These are phyloP conservation scores for Spergularia marina DNA, from an alignment of 148 eudicot species.

Conservation along the genomic window DNA sequence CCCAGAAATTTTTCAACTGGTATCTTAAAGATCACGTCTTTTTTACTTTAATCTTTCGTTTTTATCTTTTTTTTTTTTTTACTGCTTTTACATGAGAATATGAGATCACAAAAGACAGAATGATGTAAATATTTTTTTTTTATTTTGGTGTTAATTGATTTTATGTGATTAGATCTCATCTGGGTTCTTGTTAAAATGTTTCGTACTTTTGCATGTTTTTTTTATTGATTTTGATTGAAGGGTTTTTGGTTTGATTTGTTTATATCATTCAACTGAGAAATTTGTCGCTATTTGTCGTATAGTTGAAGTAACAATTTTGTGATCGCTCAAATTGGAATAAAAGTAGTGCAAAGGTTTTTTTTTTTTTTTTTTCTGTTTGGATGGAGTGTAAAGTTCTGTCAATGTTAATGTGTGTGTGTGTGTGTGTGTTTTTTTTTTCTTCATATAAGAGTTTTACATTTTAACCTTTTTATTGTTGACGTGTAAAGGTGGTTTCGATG, in stretches of 20 bases:
- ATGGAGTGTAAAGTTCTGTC: no score
- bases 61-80: neutral
- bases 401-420: no score
- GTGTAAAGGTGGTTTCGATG: no score
- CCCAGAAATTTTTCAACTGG: constrained; percentile 65
- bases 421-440: no score
- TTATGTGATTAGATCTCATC: constrained; percentile 14
- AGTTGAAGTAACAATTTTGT: no score
- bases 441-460: no score
- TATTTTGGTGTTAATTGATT: neutral
- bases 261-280: no score
- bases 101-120: neutral
- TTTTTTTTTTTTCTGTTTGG: no score
- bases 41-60: neutral
- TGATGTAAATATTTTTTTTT: constrained; percentile 2
- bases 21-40: constrained; percentile 19
- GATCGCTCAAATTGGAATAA: no score
- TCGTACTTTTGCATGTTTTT: neutral
- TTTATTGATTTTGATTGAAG: neutral
- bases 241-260: neutral
- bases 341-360: no score
- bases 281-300: no score
- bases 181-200: constrained; percentile 20
- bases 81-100: neutral
- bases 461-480: no score